These are phyloP conservation scores for Ceratocystis cubensis DNA, from an alignment of 2,329 filamentous ascomycete genomes.

Conservation along the genomic window DNA sequence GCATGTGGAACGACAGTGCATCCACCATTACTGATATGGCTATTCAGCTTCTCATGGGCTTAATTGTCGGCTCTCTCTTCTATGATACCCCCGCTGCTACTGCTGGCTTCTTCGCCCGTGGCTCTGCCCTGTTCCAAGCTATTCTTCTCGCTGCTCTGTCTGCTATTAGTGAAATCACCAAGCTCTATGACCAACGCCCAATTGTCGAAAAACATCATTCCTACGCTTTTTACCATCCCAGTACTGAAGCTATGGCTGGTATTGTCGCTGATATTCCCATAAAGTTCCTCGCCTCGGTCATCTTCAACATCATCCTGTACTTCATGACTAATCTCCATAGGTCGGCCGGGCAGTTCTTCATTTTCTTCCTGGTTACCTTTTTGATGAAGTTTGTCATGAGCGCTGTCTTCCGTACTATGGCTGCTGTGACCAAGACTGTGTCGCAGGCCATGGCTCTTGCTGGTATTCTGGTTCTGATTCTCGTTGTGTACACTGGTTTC, in stretches of 20 bases:
- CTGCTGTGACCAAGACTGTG: slow-evolving; percentile 53
- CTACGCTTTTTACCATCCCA: slow-evolving; percentile 41
- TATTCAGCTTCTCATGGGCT: slow-evolving; percentile 42
- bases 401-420: slow-evolving; percentile 63
- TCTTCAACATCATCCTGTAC: slow-evolving; percentile 47
- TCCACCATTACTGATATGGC: slow-evolving; percentile 36
- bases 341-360: slow-evolving; percentile 57
- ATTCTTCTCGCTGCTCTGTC: slow-evolving; percentile 47
- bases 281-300: slow-evolving; percentile 39
- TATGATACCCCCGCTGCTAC: slow-evolving; percentile 40
- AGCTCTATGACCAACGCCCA: slow-evolving; percentile 33
- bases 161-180: slow-evolving; percentile 43
- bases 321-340: slow-evolving; percentile 43
- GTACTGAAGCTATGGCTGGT: slow-evolving; percentile 41
- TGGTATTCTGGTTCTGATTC: slow-evolving; percentile 43
- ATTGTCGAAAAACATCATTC: slow-evolving; percentile 39
- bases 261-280: slow-evolving; percentile 45
- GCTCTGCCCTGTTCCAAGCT: slow-evolving; percentile 47
- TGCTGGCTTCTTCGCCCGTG: slow-evolving; percentile 40
- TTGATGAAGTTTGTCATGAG: slow-evolving; percentile 59
- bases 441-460: slow-evolving; percentile 44
- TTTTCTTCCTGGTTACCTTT: slow-evolving; percentile 61
- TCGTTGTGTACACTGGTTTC: slow-evolving; percentile 51
- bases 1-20: slow-evolving; percentile 40
- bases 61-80: slow-evolving; percentile 51